A percentile compares a stretch with the other conserved stretches of the same genome.
Conservation (phyloP, 1,139 yeast species). For the Arxiozyma slooffiae region DNA sequence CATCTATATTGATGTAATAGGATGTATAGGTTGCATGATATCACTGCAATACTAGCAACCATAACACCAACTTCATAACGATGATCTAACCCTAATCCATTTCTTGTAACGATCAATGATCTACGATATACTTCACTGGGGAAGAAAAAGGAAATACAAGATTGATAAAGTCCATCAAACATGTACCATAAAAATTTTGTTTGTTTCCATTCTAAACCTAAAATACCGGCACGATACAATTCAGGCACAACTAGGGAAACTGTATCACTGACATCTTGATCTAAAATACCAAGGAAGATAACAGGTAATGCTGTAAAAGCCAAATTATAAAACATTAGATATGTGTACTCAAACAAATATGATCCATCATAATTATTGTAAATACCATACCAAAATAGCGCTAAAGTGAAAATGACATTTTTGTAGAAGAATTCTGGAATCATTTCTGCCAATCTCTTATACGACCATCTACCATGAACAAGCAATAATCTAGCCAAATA, state of each 20-base stretch:
- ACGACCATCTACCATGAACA: constrained; percentile 96
- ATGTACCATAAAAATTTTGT: constrained; percentile 74
- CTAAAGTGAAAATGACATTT: constrained; percentile 77
- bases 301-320: constrained; percentile 94
- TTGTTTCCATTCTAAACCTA: constrained; percentile 73
- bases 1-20: constrained; percentile 78
- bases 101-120: constrained; percentile 46
- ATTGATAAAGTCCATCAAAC: constrained; percentile 83
- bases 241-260: constrained; percentile 86
- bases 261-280: constrained; percentile 82
- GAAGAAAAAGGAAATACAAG: constrained; percentile 74
- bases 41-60: constrained; percentile 69
- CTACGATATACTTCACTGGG: constrained; percentile 61
- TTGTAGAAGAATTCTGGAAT: constrained; percentile 89
- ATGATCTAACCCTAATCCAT: constrained; percentile 67
- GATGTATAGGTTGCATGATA: constrained; percentile 72
- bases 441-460: constrained; percentile 85
- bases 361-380: constrained; percentile 83
- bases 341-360: constrained; percentile 84
- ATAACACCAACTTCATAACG: constrained; percentile 78
- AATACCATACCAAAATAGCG: constrained; percentile 89
- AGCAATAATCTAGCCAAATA: constrained; percentile 66
- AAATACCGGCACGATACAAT: constrained; percentile 73
- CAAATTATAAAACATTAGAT: constrained; percentile 82
- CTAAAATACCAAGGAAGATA: constrained; percentile 79